Evolutionary conservation across 1,284 basidiomycete genomes (phyloP), one percentile per base, ranked within the genome.

Genomic region (Tilletia horrida): DNA sequence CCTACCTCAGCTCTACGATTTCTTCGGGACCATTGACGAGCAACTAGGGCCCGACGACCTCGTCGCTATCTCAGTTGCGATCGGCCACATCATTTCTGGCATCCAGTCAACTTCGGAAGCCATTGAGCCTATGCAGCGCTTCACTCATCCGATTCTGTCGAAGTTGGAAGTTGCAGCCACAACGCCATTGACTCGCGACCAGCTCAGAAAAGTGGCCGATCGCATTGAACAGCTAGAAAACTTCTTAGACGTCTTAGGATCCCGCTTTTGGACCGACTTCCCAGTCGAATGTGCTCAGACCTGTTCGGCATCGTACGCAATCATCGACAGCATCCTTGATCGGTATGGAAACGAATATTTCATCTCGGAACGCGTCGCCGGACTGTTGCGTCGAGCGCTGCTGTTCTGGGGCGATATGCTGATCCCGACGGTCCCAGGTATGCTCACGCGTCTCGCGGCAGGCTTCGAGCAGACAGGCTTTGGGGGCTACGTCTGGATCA

Each of bases 401-500:
- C 86, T 86, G 47, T 88, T 98, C 76, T 98, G 96, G 82, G 89
- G 88, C 13, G 81, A 85, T 47, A 83, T 88, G 0, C 87, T 89
- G 1, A 84, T 90, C 63, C 84, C 88, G 2, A 85, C 94, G 50
- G 85, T 91, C 9, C 86, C 91, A 23, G 84, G 88, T 0, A 84
- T 95, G 0, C 81, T 97, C 59, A 85, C 86, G 18, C 86, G 92
- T 63, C 89, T 97, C 88, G 86, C 89, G 0, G 76, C 86, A 3
- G 86, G 87, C 14, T 98, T 97, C 77, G 90, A 92, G 72, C 83
- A 85, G 18, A 92, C 91, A 0, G 91, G 91, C 0, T 89, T 89
- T 76, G 88, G 94, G 0, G 90, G 91, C 73, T 97, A 93, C 83
- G 83, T 97, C 14, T 99, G 96, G 96, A 93, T 98, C 71, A 88